These are phyloP conservation scores for Pyrenopolyporus hunteri DNA, from an alignment of 495 filamentous ascomycete species.

Conservation along the genomic window DNA sequence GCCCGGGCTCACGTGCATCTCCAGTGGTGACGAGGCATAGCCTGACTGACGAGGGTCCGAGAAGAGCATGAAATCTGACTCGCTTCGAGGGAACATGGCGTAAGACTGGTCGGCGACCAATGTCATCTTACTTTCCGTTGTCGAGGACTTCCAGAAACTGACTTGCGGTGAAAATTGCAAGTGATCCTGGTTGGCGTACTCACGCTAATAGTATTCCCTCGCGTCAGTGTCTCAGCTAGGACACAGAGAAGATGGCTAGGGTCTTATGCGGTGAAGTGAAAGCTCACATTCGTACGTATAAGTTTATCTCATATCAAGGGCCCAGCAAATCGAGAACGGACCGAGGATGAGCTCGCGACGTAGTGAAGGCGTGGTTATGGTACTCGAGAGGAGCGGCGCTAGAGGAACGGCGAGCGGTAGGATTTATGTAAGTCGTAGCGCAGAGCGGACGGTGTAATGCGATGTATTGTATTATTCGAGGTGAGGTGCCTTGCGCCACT, in stretches of 20 bases:
- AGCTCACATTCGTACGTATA: constrained; percentile 41
- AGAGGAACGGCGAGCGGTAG: background rate
- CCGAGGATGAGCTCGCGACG: background rate
- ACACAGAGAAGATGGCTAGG: constrained; percentile 2
- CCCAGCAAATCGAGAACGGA: background rate
- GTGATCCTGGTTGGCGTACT: constrained; percentile 16
- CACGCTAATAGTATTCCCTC: constrained; percentile 22
- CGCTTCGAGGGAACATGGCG: constrained; percentile 42
- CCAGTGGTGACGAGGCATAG: constrained; percentile 47
- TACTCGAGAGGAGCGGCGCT: background rate
- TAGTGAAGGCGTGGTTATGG: background rate
- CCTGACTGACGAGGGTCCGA: constrained; percentile 49
- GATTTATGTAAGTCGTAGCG: constrained; percentile 21
- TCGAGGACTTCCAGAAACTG: background rate
- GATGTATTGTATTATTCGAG: constrained; percentile 4
- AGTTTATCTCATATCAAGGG: constrained; percentile 25
- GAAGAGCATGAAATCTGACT: constrained; percentile 52
- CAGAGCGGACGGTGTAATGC: no score
- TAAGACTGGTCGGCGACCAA: constrained; percentile 41
- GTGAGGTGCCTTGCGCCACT: constrained; percentile 2
- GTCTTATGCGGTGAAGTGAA: constrained; percentile 9
- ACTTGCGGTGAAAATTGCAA: constrained; percentile 19
- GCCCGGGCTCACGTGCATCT: constrained; percentile 52
- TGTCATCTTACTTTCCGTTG: constrained; percentile 34
- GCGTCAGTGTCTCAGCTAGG: constrained; percentile 33